Base-by-base conservation (phyloP, 805 yeast genomes). In the Yamadazyma laniorum region DNA sequence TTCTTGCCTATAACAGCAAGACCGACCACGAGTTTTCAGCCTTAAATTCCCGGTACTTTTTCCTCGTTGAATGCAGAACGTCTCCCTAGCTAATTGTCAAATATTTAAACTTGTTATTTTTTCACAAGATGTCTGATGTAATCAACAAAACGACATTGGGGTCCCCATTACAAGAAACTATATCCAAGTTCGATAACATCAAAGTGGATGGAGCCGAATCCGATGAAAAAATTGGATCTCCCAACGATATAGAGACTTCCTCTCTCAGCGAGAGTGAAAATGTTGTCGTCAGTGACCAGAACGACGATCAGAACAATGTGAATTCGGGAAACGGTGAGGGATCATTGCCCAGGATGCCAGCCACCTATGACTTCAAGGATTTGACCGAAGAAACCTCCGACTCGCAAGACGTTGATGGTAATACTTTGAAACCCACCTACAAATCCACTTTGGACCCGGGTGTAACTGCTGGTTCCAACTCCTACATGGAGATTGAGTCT, bases 371-470 rank as follows among this genome's bases (percentile, higher is more conserved):
- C 37, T 48, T 55, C 12, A 44, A 44, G 25, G 55, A 50, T 30
- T 33, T 52, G n/a, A 48, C 17, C 11, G 12, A 13, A 5, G 31
- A 13, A 12, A 13, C 6, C 13, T 7, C 7, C 29, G n/a, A n/a
- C n/a, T n/a, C n/a, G n/a, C 7, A 13, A 3, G 18, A 19, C 6
- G 26, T 9, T n/a, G 21, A 25, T 5, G 18, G 12, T 11, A 9
- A 14, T 6, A 12, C 27, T 17, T 16, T 29, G 23, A 11, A 25
- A n/a, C 25, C 33, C 6, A 29, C 42, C 9, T 56, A 44, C 34
- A 51, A 61, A 35, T 57, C 65, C 26, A 69, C 74, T 2, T 57
- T 74, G 56, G 79, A 74, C 48, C 79, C 79, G 3, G 74, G 72
- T 0, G 18, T 28, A 14, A 6, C 18, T 9, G 12, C 36, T 3